phyloP scores from a whole-genome alignment of 129 eudicot species.

The Solidago caesia region DNA sequence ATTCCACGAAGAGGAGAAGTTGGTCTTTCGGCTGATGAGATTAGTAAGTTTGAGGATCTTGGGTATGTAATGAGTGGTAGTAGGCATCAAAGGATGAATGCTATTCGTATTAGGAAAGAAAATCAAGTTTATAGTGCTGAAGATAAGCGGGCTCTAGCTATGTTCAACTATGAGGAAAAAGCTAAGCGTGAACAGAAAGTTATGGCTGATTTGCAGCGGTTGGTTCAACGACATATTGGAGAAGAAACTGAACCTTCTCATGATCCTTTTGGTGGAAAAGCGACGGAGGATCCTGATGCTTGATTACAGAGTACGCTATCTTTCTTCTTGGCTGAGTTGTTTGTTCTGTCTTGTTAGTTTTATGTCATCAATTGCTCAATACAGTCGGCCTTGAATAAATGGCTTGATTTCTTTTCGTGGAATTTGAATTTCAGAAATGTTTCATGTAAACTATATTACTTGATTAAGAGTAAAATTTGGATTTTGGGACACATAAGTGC shows the following conservation, averaged over 20 bases:
- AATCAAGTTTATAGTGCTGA: slow-evolving; percentile 99
- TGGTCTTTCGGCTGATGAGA: slow-evolving; percentile 95
- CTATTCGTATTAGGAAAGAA: slow-evolving; percentile 97
- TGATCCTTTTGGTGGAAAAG: slow-evolving; percentile 88
- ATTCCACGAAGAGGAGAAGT: slow-evolving; percentile 99
- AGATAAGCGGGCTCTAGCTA: slow-evolving; percentile 91
- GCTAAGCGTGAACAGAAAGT: slow-evolving; percentile 96
- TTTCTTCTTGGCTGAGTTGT: background rate
- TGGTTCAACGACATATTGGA: slow-evolving; percentile 88
- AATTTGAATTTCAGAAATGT: slow-evolving; percentile 8
- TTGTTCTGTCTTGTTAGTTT: background rate
- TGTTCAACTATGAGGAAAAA: slow-evolving; percentile 97
- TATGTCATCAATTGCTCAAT: slow-evolving; percentile 3
- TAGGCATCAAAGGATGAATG: slow-evolving; percentile 99
- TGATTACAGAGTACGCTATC: slow-evolving; percentile 35
- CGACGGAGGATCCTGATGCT: slow-evolving; percentile 64
- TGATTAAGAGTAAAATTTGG: slow-evolving; percentile 17
- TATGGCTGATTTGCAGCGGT: slow-evolving; percentile 93
- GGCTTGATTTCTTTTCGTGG: background rate
- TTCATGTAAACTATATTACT: slow-evolving; percentile 7
- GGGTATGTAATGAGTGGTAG: slow-evolving; percentile 99
- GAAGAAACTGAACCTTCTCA: slow-evolving; percentile 86
- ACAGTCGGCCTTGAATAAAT: background rate
- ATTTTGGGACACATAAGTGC: background rate
- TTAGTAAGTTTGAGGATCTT: slow-evolving; percentile 74